Base-by-base conservation (phyloP, 306 rosid species). In the Casuarina cunninghamiana region DNA sequence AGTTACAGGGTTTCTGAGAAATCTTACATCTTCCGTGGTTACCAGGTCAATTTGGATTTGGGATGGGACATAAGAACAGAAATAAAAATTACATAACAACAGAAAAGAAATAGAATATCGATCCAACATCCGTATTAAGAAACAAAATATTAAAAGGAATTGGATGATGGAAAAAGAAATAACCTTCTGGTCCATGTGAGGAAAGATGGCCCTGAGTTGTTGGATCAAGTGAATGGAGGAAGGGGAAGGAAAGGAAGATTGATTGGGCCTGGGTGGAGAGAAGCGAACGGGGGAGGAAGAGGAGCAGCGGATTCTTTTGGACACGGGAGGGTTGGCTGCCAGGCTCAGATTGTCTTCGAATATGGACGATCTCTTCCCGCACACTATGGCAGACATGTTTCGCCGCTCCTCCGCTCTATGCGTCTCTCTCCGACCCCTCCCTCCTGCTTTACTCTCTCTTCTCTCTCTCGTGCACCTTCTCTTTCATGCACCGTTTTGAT, bases 341-440 rank as follows among this genome's bases (percentile, higher is more conserved):
- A 85, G 82, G 10, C 49, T 66, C 21, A 16, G 13, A 66, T 13
- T 66, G 54, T 90, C 93, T 81, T 91, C 91, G 87, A 93, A 93
- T 45, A 93, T 86, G 81, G 79, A 61, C 35, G 98, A 93, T 91
- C 98, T 93, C 98, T 93, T 93, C 75, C 98, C 98, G 66, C 94
- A 93, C 91, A 93, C 91, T 51, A 91, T 77, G 87, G 98, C 98
- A 93, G 98, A 93, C 98, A 93, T 93, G 90, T 88, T 93, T 87
- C 76, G 87, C 78, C 86, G 66, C 88, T 80, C 81, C 26, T 86
- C 88, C 84, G 85, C 86, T 83, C 89, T 75, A 48, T 66, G 83
- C 75, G 63, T 83, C 77, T 61, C 71, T 67, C 83, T 26, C 81
- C 44, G 55, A 46, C 69, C 69, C 49, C 78, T 5, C 77, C 71